Percentiles rank a stretch among this genome's conserved stretches.
These are phyloP conservation scores for Colletotrichum abscissum DNA, from an alignment of 2,329 filamentous ascomycete species.

Conservation along the genomic window DNA sequence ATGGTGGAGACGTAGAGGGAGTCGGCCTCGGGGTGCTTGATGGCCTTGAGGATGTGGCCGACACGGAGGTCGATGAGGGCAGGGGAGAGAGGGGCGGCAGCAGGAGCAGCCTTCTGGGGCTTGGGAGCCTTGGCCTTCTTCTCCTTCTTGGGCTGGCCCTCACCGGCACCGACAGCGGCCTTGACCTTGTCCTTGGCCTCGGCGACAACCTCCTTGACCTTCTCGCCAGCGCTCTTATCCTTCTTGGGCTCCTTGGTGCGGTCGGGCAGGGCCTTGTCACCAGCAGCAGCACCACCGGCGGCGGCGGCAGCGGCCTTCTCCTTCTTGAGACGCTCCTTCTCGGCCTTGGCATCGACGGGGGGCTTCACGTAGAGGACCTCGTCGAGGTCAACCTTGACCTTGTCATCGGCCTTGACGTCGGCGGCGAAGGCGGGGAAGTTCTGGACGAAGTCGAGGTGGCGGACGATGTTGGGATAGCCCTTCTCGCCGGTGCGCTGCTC, in stretches of 20 bases:
- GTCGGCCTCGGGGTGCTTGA: slow-evolving; percentile 96
- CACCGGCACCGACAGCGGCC: slow-evolving; percentile 49
- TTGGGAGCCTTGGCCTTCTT: slow-evolving; percentile 92
- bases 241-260: slow-evolving; percentile 71
- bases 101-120: slow-evolving; percentile 73
- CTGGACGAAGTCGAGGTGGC: slow-evolving; percentile 94
- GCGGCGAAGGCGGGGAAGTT: slow-evolving; percentile 83
- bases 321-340: slow-evolving; percentile 97
- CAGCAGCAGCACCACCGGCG: slow-evolving; percentile 54
- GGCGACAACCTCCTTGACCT: slow-evolving; percentile 57
- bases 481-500: slow-evolving; percentile 92
- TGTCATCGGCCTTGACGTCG: slow-evolving; percentile 76
- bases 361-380: slow-evolving; percentile 90
- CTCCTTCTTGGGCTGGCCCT: slow-evolving; percentile 75
- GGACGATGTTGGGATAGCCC: slow-evolving; percentile 90
- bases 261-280: slow-evolving; percentile 63
- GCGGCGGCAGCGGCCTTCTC: slow-evolving; percentile 82
- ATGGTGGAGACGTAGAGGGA: slow-evolving; percentile 96
- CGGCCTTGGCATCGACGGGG: slow-evolving; percentile 88
- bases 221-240: slow-evolving; percentile 63
- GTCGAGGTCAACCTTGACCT: slow-evolving; percentile 81
- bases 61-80: slow-evolving; percentile 93
- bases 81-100: slow-evolving; percentile 82
- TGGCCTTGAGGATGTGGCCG: slow-evolving; percentile 95
- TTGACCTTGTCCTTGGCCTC: slow-evolving; percentile 62